phyloP scores from a whole-genome alignment of 805 yeast genomes.

The Kodamaea leandrae region DNA sequence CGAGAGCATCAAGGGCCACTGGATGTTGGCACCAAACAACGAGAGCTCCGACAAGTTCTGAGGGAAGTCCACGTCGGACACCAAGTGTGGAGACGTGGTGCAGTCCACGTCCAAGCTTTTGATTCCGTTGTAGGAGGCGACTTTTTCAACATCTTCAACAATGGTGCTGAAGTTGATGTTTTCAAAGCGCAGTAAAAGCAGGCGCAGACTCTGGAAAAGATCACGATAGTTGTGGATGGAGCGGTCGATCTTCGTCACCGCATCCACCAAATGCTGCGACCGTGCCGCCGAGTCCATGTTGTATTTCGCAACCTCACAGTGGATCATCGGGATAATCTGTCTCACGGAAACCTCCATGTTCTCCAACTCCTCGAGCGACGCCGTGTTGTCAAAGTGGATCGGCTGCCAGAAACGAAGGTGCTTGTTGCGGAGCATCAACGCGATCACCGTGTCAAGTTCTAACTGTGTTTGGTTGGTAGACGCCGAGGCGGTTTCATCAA shows the following conservation, averaged over 20 bases:
- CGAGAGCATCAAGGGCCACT: conserved; percentile 2
- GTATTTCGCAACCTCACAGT: background rate
- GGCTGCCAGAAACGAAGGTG: background rate
- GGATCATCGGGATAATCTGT: background rate
- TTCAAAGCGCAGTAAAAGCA: conserved; percentile 1
- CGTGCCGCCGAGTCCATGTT: background rate
- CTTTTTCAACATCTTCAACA: background rate
- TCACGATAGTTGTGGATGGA: background rate
- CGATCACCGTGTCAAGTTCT: background rate
- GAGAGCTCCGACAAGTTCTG: background rate
- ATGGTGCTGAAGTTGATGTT: background rate
- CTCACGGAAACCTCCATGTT: background rate
- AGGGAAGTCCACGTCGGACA: background rate
- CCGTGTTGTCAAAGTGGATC: background rate
- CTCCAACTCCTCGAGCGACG: background rate
- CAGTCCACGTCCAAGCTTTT: conserved; percentile 1
- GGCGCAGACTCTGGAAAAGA: background rate
- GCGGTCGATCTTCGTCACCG: background rate
- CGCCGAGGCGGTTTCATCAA: no score
- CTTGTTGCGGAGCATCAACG: conserved; percentile 2
- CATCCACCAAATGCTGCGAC: conserved; percentile 1
- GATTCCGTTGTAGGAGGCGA: background rate
- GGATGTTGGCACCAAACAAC: background rate
- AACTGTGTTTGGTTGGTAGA: background rate
- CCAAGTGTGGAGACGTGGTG: background rate